Conservation (phyloP, 2,329 filamentous ascomycete species). For the Alternaria arbusti region DNA sequence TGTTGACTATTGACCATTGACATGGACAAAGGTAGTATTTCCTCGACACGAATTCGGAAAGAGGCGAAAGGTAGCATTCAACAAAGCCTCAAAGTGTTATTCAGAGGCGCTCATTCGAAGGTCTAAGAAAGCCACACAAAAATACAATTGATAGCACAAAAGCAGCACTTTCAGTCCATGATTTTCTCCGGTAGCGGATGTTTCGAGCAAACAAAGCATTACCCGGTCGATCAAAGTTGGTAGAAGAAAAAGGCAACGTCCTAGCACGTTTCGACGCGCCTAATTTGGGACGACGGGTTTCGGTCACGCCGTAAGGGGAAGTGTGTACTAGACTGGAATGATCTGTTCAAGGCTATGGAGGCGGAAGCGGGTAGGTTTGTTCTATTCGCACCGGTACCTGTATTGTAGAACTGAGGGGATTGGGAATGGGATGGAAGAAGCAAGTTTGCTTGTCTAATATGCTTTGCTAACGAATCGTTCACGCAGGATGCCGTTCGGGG, state of each 20-base stretch:
- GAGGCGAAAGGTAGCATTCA: neutral
- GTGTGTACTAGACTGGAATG: neutral
- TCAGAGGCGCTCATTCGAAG: neutral
- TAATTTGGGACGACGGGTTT: neutral
- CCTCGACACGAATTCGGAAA: neutral
- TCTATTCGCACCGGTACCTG: neutral
- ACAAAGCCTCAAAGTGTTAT: neutral
- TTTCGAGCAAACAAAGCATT: neutral
- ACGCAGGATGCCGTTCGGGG: neutral
- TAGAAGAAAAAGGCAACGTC: neutral
- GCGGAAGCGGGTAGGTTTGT: neutral
- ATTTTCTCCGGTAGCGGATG: neutral
- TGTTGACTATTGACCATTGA: neutral
- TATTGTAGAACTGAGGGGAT: neutral
- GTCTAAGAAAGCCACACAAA: neutral
- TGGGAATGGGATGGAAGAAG: neutral
- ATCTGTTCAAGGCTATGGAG: neutral
- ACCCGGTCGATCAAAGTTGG: neutral
- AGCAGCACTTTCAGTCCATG: neutral
- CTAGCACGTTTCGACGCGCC: neutral
- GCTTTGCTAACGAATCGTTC: neutral
- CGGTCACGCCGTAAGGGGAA: neutral
- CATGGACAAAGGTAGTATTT: neutral
- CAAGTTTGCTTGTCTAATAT: neutral
- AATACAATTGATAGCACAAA: neutral